Conservation (phyloP, 495 filamentous ascomycete genomes). For the Recurvomyces mirabilis region DNA sequence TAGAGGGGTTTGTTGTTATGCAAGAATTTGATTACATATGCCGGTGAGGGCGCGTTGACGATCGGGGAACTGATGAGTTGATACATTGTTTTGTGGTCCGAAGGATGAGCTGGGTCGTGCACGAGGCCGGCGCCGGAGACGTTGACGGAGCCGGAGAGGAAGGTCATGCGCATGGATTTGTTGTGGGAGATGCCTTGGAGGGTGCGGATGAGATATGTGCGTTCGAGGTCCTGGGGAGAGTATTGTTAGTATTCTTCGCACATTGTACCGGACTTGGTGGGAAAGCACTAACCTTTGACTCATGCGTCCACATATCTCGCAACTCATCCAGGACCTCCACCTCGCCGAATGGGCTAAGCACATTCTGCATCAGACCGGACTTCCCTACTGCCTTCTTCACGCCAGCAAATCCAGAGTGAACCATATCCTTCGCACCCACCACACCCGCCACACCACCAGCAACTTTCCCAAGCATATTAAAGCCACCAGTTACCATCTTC, state of each 20-base stretch:
- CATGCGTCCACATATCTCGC: slow-evolving; percentile 95
- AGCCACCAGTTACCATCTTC: slow-evolving; percentile 86
- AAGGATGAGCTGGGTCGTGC: slow-evolving; percentile 82
- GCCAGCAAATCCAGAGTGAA: slow-evolving; percentile 79
- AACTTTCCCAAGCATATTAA: slow-evolving; percentile 89
- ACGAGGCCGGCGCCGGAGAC: slow-evolving; percentile 86
- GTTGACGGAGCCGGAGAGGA: slow-evolving; percentile 82
- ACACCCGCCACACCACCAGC: slow-evolving; percentile 88
- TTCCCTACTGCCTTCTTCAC: slow-evolving; percentile 97
- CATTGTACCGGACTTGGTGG: no score
- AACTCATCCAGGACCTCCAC: slow-evolving; percentile 90
- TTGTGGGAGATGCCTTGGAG: slow-evolving; percentile 89
- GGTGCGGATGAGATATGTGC: slow-evolving; percentile 91
- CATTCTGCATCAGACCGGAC: slow-evolving; percentile 81
- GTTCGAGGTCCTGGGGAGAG: slow-evolving; percentile 64
- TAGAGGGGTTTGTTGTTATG: slow-evolving; percentile 87
- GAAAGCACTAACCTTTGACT: slow-evolving; percentile 57
- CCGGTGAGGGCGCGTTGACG: slow-evolving; percentile 73
- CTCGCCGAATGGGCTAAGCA: slow-evolving; percentile 94
- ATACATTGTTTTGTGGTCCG: slow-evolving; percentile 98
- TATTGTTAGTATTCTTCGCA: no score
- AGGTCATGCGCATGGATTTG: slow-evolving; percentile 90
- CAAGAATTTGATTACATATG: slow-evolving; percentile 81
- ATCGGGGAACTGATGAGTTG: slow-evolving; percentile 87
- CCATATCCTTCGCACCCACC: slow-evolving; percentile 84